Base-by-base conservation (phyloP, 495 filamentous ascomycete species). In the Daldinia childiae region DNA sequence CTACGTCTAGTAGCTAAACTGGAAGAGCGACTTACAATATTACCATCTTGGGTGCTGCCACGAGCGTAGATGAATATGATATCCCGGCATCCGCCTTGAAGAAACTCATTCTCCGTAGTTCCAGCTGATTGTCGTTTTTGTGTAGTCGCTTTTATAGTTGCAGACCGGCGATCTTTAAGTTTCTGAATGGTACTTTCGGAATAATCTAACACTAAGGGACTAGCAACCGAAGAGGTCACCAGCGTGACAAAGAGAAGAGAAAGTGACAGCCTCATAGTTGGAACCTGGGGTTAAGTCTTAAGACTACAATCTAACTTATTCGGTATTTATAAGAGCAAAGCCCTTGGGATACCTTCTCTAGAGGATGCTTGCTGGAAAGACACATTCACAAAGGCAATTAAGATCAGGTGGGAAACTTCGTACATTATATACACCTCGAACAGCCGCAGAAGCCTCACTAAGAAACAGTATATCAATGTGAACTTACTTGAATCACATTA, bases 41-140 rank as follows among this genome's bases (percentile, higher is more conserved):
- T 88, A 50, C 86, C 87, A 9, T 76, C 54, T 48, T 86, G 83
- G 19, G 80, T 83, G 32, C 80, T 84, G 4, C 83, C 83, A 60
- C 83, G 84, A 17, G 87, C 86, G 61, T 79, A 87, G 69, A 87
- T 82, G 67, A 87, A 82, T 60, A 84, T 82, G 27, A 86, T 78
- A 26, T 76, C 70, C n/a, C 81, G 80, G 73, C 85, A 87, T 26
- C 76, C 76, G 19, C 77, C 77, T 2, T 77, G 62, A 34, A 78
- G 76, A 58, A 85, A 83, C 30, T 87, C 84, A 50, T 82, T 85
- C 11, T 72, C 76, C 6, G 76, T 80, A 8, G 63, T 75, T 34
- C 74, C 74, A 1, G 68, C 29, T n/a, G 74, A 60, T 57, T 70
- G 57, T 0, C 38, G 58, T 9, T 21, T 41, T 26, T 30, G 61